Percentiles rank a stretch among this genome's conserved stretches.
Evolutionary conservation across 495 filamentous ascomycete species (phyloP).

Genomic region (Neurospora sp.): DNA sequence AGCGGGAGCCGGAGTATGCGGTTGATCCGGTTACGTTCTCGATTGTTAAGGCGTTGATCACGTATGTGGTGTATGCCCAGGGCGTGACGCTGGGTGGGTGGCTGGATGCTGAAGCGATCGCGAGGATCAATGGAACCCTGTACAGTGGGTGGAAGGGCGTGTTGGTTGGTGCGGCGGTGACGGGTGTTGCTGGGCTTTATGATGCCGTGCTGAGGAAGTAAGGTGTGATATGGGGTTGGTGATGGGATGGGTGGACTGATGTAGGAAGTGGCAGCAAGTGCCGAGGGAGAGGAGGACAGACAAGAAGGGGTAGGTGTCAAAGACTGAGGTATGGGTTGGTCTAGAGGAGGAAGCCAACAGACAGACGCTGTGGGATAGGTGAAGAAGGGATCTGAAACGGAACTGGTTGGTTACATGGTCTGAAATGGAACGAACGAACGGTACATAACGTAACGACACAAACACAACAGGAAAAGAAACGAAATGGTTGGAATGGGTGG

Average conservation of each 20-base stretch:
- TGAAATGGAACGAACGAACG: neutral
- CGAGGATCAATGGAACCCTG: constrained; percentile 52
- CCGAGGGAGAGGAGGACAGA: neutral
- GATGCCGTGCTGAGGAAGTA: constrained; percentile 76
- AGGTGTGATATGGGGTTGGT: neutral
- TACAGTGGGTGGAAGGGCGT: constrained; percentile 64
- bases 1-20: constrained; percentile 31
- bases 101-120: constrained; percentile 46
- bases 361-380: neutral
- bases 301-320: neutral
- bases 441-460: neutral
- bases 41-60: constrained; percentile 69
- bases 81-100: constrained; percentile 56
- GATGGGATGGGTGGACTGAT: neutral
- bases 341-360: neutral
- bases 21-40: constrained; percentile 86
- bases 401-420: neutral
- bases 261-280: neutral
- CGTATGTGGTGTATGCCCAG: constrained; percentile 68
- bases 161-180: constrained; percentile 60
- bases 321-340: neutral
- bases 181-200: constrained; percentile 62
- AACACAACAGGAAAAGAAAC: neutral
- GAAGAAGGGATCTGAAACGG: neutral
- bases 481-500: neutral